A percentile compares a stretch with the other conserved stretches of the same genome.
Conservation (phyloP, 495 filamentous ascomycete genomes). For the Achaetomiella virescens region DNA sequence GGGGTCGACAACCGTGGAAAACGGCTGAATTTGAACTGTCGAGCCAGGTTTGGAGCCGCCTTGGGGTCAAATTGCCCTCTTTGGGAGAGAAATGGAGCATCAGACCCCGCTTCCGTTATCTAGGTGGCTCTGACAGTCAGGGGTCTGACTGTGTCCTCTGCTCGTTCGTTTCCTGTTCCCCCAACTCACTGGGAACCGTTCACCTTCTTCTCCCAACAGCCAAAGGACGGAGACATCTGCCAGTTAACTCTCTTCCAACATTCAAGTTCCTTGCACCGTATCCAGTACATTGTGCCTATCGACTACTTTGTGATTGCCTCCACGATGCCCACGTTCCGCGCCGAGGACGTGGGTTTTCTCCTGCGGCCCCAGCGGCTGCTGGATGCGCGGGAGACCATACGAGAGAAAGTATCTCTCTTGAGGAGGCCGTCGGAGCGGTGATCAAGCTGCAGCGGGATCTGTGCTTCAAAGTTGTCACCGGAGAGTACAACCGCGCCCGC, state of each 20-base stretch:
- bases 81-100: too few species aligned
- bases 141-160: neutral
- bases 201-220: too few species aligned
- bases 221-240: too few species aligned
- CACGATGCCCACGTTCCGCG: constrained; percentile 64
- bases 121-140: too few species aligned
- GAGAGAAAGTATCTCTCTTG: constrained; percentile 50
- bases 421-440: constrained; percentile 58
- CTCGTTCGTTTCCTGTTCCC: neutral
- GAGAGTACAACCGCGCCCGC: constrained; percentile 66
- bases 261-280: constrained; percentile 28
- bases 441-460: constrained; percentile 60
- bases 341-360: constrained; percentile 79
- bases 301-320: neutral
- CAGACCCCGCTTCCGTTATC: too few species aligned
- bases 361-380: constrained; percentile 66
- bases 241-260: neutral
- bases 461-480: constrained; percentile 62
- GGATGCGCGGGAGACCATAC: constrained; percentile 51
- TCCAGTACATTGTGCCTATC: too few species aligned
- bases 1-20: too few species aligned
- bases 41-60: too few species aligned
- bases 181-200: too few species aligned
- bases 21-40: too few species aligned
- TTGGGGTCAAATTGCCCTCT: too few species aligned